Conservation (phyloP, 2,329 filamentous ascomycete genomes). For the Exophiala phaeomuriformis region DNA sequence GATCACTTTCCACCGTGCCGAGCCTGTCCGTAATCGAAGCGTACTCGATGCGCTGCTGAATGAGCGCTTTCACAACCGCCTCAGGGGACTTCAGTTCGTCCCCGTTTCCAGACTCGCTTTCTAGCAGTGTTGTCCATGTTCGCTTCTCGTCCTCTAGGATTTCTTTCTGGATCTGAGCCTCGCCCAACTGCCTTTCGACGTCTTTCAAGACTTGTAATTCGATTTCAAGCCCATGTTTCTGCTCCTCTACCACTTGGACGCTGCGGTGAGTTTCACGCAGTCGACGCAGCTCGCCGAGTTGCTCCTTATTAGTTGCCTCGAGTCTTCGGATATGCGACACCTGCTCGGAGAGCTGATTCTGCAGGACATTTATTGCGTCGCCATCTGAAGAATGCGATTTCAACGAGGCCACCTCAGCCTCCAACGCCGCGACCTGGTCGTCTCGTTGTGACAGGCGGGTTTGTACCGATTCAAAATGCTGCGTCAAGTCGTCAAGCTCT, state of each 20-base stretch:
- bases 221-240: constrained; percentile 75
- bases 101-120: constrained; percentile 54
- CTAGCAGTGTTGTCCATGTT: constrained; percentile 79
- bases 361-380: constrained; percentile 77
- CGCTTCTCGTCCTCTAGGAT: constrained; percentile 80
- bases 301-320: constrained; percentile 72
- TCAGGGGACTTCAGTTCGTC: constrained; percentile 82
- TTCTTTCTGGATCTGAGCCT: constrained; percentile 74
- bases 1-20: constrained; percentile 69
- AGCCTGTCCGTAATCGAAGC: constrained; percentile 73
- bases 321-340: constrained; percentile 82
- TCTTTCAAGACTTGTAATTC: constrained; percentile 68
- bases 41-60: constrained; percentile 73
- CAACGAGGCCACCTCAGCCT: constrained; percentile 73
- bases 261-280: constrained; percentile 74
- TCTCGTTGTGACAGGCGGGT: constrained; percentile 63
- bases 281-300: constrained; percentile 70
- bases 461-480: constrained; percentile 55
- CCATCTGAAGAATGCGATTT: constrained; percentile 82
- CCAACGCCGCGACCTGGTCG: constrained; percentile 62
- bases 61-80: constrained; percentile 72
- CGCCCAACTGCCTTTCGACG: constrained; percentile 67
- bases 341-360: constrained; percentile 82
- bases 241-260: constrained; percentile 90
- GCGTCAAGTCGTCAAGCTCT: constrained; percentile 50